Evolutionary conservation across 176 grass and related monocot species (phyloP), one percentile per base, ranked within the genome.

Genomic region (Carex parvula): DNA sequence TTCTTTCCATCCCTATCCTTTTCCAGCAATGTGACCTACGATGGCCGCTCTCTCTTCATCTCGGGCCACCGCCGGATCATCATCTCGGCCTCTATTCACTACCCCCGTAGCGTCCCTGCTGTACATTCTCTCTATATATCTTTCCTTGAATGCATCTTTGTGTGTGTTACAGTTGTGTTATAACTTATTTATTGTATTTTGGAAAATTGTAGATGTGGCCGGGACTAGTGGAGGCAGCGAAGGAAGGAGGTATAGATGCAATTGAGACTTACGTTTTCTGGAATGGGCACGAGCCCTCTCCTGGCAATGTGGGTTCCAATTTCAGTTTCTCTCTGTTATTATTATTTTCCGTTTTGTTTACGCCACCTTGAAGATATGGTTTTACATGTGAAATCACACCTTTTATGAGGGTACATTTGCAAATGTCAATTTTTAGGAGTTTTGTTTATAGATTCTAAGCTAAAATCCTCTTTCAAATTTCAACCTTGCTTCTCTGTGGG

Each of bases 1-100:
- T 54, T 85, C 6, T 22, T 79, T 48, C 22, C 68, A 64, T 81
- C 87, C 54, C 16, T 37, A 55, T 22, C 84, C 26, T 55, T 85
- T 18, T 72, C 89, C 21, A 69, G 86, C 71, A 92, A 85, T 44
- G 91, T 99, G 61, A 94, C 89, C 86, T 99, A 95, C 77, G 96
- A 99, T 87, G 87, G 86, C 64, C 96, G 93, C 83, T 99, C 96
- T 67, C 93, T 99, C 87, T 89, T 95, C 93, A 89, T 99, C 88
- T 82, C 87, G 58, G 96, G 92, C 89, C 88, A 84, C 63, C 96
- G 96, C 81, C 91, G 83, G 62, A 89, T 99, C 65, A 14, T 99
- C 88, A 99, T 99, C 93, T 99, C 96, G 86, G 89, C 93, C 83
- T 92, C 96, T 88, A 95, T 99, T 81, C 96, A 99, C 89, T 99